Percentiles rank a stretch among this genome's conserved stretches.
Evolutionary conservation across 768 basidiomycete species (phyloP).

Genomic region (Suillus subluteus): DNA sequence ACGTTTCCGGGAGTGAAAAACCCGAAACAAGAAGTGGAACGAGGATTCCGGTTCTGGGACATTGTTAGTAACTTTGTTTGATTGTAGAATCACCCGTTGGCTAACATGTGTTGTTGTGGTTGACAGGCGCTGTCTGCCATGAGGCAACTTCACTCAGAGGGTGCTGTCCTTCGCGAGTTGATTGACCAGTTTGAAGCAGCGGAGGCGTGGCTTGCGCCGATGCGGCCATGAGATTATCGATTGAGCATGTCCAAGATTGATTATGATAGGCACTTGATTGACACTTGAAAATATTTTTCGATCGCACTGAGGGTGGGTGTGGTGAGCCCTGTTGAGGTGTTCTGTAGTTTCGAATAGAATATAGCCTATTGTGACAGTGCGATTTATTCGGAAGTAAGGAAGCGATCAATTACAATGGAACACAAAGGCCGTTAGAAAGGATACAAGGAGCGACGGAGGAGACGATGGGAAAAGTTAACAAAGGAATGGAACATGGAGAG

Average conservation of each 20-base stretch:
- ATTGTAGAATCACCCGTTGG: constrained; percentile 17
- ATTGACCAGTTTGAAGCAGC: constrained; percentile 97
- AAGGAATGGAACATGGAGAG: constrained; percentile 9
- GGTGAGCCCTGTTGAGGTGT: not conserved
- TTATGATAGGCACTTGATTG: constrained; percentile 3
- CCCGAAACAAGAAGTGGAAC: constrained; percentile 87
- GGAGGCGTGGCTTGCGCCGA: constrained; percentile 91
- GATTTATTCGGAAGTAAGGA: constrained; percentile 13
- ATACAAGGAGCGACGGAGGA: constrained; percentile 19
- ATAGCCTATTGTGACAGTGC: constrained; percentile 7
- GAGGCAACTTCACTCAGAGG: constrained; percentile 84
- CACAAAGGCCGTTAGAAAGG: constrained; percentile 11
- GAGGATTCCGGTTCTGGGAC: constrained; percentile 99
- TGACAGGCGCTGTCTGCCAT: constrained; percentile 82
- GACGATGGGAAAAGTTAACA: constrained; percentile 25
- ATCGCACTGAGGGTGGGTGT: too few species aligned
- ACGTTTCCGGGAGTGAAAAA: constrained; percentile 91
- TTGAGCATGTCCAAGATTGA: too few species aligned
- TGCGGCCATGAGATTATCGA: constrained; percentile 66
- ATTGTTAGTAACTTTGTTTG: constrained; percentile 62
- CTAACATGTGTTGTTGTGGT: constrained; percentile 28
- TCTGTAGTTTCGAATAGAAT: not conserved
- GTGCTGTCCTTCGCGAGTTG: constrained; percentile 80
- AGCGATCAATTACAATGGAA: constrained; percentile 9
- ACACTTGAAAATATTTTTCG: constrained; percentile 10